These are phyloP conservation scores for Eucalyptus decipiens DNA, from an alignment of 345 rosid species.

Conservation along the genomic window DNA sequence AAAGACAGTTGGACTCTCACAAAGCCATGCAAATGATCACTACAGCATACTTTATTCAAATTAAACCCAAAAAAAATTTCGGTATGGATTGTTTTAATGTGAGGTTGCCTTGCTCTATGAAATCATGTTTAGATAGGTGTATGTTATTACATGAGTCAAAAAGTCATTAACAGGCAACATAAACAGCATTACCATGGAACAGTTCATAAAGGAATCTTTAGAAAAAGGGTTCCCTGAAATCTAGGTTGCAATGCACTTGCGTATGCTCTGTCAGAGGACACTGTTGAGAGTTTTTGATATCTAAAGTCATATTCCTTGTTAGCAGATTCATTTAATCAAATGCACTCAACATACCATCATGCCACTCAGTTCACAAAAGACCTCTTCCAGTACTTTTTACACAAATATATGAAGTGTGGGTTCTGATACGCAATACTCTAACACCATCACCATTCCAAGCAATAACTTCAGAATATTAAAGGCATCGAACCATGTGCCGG, in stretches of 20 bases:
- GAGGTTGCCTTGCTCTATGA: not conserved
- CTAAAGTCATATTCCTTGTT: not conserved
- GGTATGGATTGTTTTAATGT: not conserved
- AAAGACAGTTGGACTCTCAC: not conserved
- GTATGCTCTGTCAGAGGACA: not conserved
- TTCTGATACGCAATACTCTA: not conserved
- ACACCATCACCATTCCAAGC: not conserved
- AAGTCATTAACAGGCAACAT: not conserved
- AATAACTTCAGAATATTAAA: not conserved
- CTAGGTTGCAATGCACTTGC: not conserved
- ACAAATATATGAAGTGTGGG: not conserved
- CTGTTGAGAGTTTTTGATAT: not conserved
- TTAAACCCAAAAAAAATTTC: not conserved
- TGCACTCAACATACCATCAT: not conserved
- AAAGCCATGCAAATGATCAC: not conserved
- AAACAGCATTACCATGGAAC: not conserved
- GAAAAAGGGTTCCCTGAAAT: not conserved
- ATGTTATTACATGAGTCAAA: not conserved
- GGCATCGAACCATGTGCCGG: not conserved
- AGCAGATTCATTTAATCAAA: not conserved
- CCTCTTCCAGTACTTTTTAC: not conserved
- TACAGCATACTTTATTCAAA: not conserved
- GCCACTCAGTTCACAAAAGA: not conserved
- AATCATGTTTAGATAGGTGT: not conserved
- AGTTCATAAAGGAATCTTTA: not conserved